These are phyloP conservation scores for Leonotis leonurus DNA, from an alignment of 257 asterid genomes.

Conservation along the genomic window DNA sequence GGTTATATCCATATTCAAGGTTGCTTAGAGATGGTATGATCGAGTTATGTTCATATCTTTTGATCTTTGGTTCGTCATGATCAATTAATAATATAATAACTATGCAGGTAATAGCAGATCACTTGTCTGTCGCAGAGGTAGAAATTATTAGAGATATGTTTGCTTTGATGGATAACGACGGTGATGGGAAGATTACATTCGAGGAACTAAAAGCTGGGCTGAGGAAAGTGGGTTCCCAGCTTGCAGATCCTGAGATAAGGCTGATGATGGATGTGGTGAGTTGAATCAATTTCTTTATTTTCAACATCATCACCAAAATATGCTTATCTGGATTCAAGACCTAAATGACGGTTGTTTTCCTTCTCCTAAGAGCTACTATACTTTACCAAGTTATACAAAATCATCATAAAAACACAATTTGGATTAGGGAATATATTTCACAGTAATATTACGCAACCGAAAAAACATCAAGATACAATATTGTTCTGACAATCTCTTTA, in stretches of 20 bases:
- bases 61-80: background rate
- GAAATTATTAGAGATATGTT: slow-evolving; percentile 87
- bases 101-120: slow-evolving; percentile 73
- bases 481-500: background rate
- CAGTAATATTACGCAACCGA: background rate
- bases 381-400: too few species aligned
- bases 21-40: background rate
- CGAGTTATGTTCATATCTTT: background rate
- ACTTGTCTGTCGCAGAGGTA: slow-evolving; percentile 76
- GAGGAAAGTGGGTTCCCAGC: slow-evolving; percentile 78
- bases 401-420: too few species aligned
- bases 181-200: slow-evolving; percentile 75
- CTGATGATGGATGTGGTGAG: slow-evolving; percentile 88
- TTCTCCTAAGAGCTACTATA: too few species aligned
- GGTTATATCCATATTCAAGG: background rate
- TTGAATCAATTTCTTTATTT: background rate
- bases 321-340: background rate
- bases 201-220: slow-evolving; percentile 80
- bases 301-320: background rate
- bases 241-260: slow-evolving; percentile 86
- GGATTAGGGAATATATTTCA: too few species aligned
- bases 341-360: too few species aligned
- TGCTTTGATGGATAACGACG: slow-evolving; percentile 69
- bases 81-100: slow-evolving; percentile 14
- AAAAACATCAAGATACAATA: background rate